A percentile compares a stretch with the other conserved stretches of the same genome.
Evolutionary conservation across 2,329 filamentous ascomycete genomes (phyloP).

Genomic region (Monilinia fructigena): DNA sequence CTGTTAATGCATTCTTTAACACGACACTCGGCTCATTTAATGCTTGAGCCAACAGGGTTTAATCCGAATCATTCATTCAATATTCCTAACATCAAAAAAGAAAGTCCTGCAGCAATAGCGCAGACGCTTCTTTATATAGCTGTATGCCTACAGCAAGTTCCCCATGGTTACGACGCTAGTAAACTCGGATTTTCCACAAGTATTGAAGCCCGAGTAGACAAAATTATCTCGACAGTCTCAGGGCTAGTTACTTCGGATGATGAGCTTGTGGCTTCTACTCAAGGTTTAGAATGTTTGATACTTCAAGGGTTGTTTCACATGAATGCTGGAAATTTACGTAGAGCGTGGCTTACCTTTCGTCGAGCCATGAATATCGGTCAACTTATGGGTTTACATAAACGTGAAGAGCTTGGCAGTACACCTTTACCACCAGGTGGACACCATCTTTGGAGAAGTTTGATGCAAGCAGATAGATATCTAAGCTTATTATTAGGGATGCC

Average conservation of each 20-base stretch:
- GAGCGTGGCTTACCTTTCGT: slow-evolving; percentile 49
- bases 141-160: slow-evolving; percentile 37
- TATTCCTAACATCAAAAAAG: slow-evolving; percentile 30
- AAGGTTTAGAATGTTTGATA: slow-evolving; percentile 54
- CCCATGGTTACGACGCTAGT: slow-evolving; percentile 32
- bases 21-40: slow-evolving; percentile 19
- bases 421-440: slow-evolving; percentile 31
- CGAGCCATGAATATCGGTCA: slow-evolving; percentile 50
- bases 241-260: slow-evolving; percentile 48
- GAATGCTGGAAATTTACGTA: slow-evolving; percentile 50
- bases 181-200: slow-evolving; percentile 31
- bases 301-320: slow-evolving; percentile 49
- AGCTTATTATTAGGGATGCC: slow-evolving; percentile 37
- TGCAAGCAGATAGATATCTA: slow-evolving; percentile 49
- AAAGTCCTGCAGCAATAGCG: slow-evolving; percentile 34
- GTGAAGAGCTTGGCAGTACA: slow-evolving; percentile 18
- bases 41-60: slow-evolving; percentile 4
- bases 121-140: slow-evolving; percentile 36
- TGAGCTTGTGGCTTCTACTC: slow-evolving; percentile 47
- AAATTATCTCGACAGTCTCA: slow-evolving; percentile 34
- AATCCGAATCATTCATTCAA: slow-evolving; percentile 28
- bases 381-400: slow-evolving; percentile 37
- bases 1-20: slow-evolving; percentile 34
- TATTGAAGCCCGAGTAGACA: slow-evolving; percentile 34
- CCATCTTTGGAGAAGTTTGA: slow-evolving; percentile 48